These are phyloP conservation scores for Yarrowia sp. DNA, from an alignment of 805 yeast genomes.

Conservation along the genomic window DNA sequence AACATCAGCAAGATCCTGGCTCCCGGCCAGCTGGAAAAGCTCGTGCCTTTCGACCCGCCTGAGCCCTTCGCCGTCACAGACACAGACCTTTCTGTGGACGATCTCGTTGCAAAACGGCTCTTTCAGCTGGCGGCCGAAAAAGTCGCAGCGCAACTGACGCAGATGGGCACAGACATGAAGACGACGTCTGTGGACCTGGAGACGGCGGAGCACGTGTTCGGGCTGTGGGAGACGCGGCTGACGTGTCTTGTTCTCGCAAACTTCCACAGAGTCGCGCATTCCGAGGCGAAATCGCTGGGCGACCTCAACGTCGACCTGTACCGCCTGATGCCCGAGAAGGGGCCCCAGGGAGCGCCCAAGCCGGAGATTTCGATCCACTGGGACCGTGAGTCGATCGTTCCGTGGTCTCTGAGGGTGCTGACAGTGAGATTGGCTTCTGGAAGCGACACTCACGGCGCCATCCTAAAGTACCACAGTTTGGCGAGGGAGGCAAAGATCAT, in stretches of 20 bases:
- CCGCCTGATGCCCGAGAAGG: slow-evolving; percentile 29
- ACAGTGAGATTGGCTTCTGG: slow-evolving; percentile 37
- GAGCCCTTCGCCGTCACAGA: not conserved
- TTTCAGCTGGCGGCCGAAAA: slow-evolving; percentile 35
- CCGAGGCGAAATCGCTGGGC: slow-evolving; percentile 35
- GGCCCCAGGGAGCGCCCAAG: slow-evolving; percentile 10
- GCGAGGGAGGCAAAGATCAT: slow-evolving; percentile 40
- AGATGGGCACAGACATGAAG: slow-evolving; percentile 24
- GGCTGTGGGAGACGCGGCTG: slow-evolving; percentile 37
- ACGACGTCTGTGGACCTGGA: not conserved
- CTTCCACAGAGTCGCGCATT: slow-evolving; percentile 37
- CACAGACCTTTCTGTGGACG: not conserved
- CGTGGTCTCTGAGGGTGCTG: slow-evolving; percentile 40
- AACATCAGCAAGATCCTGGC: slow-evolving; percentile 20
- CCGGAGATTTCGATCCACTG: slow-evolving; percentile 25
- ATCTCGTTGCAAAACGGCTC: slow-evolving; percentile 32
- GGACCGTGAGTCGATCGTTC: slow-evolving; percentile 30
- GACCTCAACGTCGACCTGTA: slow-evolving; percentile 35
- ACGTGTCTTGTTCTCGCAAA: slow-evolving; percentile 35
- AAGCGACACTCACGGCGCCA: slow-evolving; percentile 39
- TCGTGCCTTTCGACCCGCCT: slow-evolving; percentile 11
- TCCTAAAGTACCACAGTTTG: slow-evolving; percentile 38
- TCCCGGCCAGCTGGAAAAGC: slow-evolving; percentile 12
- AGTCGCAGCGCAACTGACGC: slow-evolving; percentile 31
- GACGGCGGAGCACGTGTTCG: slow-evolving; percentile 31